Evolutionary conservation across 768 basidiomycete species (phyloP), one percentile per base, ranked within the genome.

Genomic region (Rhodotorula sphaerocarpa): DNA sequence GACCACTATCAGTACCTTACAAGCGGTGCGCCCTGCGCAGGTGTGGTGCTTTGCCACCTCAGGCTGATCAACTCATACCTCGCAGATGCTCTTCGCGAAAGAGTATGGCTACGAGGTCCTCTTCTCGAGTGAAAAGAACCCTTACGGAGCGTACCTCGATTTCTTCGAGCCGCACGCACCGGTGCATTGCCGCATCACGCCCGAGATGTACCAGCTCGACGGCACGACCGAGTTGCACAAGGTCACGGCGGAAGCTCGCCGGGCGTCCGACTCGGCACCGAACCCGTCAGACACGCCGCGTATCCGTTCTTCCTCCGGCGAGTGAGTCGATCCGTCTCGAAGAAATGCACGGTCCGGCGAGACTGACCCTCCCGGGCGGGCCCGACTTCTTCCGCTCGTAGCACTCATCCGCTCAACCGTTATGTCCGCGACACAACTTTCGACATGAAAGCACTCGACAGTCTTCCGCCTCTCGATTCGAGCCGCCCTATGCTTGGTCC

Each of bases 101-200:
- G 34, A 30, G 39, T 51, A 55, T 33, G 33, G 27, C 27, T 64
- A 64, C 57, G 43, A 39, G 2, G 7, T 64, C 30, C n/a, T 64
- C 10, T 54, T 64, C 31, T 31, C 31, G 18, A 44, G 63, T 28
- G 53, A 41, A 1, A 33, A 28, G 0, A 59, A 59, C 47, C 7
- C 31, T 6, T 64, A 64, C 63, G 63, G 63, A 23, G 25, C 46
- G 12, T 59, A 58, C 63, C 57, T 50, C 39, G 63, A 64, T 42
- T 16, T 23, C 7, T 59, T 58, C 47, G 27, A 25, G 2, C 57
- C 63, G 2, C 25, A 28, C 0, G 7, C 41, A 18, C 39, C 45
- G 18, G 43, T 36, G 27, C 15, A 34, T 2, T 64, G 63, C 46
- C 46, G 33, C 28, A 25, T 53, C 0, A 27, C 45, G 3, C 57